phyloP scores from a whole-genome alignment of 2,329 filamentous ascomycete genomes.

The Colletotrichum chrysophilum region DNA sequence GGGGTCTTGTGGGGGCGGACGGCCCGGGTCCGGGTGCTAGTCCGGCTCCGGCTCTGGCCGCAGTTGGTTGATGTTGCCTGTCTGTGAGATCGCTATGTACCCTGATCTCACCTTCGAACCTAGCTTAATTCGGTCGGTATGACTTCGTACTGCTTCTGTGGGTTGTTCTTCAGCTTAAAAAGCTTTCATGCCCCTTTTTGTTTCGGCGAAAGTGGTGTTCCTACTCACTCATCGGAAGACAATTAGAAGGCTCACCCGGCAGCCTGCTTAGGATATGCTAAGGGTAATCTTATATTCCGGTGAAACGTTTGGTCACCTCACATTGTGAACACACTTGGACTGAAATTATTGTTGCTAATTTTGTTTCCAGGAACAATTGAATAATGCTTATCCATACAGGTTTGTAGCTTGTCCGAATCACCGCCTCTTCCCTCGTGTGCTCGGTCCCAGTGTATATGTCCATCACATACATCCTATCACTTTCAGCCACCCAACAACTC shows the following conservation, averaged over 20 bases:
- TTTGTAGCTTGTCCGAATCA: neutral
- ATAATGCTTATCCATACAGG: neutral
- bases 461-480: neutral
- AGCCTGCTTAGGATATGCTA: neutral
- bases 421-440: neutral
- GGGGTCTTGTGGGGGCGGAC: neutral
- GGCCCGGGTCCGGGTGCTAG: neutral
- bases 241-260: neutral
- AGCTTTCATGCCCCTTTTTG: neutral
- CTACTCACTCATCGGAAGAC: neutral
- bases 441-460: neutral
- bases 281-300: neutral
- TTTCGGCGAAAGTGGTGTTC: neutral
- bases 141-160: neutral
- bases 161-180: neutral
- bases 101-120: accelerated
- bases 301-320: neutral
- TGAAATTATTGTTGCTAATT: neutral
- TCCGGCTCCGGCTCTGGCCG: neutral
- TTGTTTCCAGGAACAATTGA: neutral
- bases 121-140: neutral
- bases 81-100: neutral
- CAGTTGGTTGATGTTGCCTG: neutral
- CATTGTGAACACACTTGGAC: accelerated
- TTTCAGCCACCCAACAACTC: neutral